A percentile compares a stretch with the other conserved stretches of the same genome.
Evolutionary conservation across 2,329 filamentous ascomycete genomes (phyloP).

Genomic region (Colletotrichum orchidophilum): DNA sequence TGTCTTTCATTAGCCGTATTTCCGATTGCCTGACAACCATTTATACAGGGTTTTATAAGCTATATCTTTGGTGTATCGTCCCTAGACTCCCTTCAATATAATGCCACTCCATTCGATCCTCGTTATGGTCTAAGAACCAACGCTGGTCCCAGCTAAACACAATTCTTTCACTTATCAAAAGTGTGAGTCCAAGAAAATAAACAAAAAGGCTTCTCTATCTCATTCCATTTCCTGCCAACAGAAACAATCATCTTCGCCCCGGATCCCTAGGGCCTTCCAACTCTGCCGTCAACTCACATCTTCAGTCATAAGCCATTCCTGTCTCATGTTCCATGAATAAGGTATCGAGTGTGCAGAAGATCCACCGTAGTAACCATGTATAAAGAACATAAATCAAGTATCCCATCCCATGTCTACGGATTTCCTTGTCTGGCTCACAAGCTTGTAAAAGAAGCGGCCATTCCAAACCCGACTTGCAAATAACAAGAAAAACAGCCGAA

Average conservation of each 20-base stretch:
- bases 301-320: not conserved
- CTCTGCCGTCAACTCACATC: not conserved
- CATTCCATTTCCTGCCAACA: not conserved
- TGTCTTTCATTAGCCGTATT: too few relatives aligned
- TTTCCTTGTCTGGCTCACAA: not conserved
- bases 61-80: too few relatives aligned
- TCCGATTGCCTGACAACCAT: too few relatives aligned
- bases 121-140: too few relatives aligned
- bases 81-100: too few relatives aligned
- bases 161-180: too few relatives aligned
- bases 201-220: slow-evolving; percentile 1
- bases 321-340: not conserved
- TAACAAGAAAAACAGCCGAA: not conserved
- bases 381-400: not conserved
- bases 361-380: not conserved
- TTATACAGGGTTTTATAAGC: too few relatives aligned
- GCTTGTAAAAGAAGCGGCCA: too few relatives aligned
- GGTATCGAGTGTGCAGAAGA: not conserved
- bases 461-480: not conserved
- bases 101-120: too few relatives aligned
- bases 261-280: not conserved
- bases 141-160: too few relatives aligned
- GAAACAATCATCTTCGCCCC: not conserved
- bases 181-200: too few relatives aligned
- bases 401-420: not conserved